Base-by-base conservation (phyloP, 352 stramenopile genomes). In the Pythium aquatile region DNA sequence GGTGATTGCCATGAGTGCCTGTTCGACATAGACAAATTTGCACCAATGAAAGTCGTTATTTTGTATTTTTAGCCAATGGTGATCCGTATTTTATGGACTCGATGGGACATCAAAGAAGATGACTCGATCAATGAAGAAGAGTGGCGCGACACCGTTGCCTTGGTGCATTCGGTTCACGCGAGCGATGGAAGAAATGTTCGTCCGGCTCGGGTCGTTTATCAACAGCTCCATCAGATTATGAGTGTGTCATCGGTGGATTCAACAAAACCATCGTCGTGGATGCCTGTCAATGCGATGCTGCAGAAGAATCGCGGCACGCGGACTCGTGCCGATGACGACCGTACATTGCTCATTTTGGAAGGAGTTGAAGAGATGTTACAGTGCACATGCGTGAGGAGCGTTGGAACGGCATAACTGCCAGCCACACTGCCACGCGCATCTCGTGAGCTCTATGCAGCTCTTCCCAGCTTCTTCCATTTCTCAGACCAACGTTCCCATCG, bases 21-120 rank as follows among this genome's bases (percentile, higher is more conserved):
- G 30, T 62, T 67, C 53, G 61, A 67, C 32, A 35, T 33, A 46
- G 52, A 4, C 8, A 7, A 1, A 35, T 67, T 67, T 58, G 11
- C 1, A 52, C 61, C 42, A 67, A 67, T 67, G 20, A 35, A 24
- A 48, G n/a, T 2, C 10, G 5, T 3, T 61, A 35, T 44, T 14
- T 11, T 2, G 0, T 8, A 5, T 44, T 61, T 58, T 57, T 33
- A 51, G 11, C 53, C 61, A 67, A 67, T 67, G n/a, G 24, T 8
- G 26, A 26, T 14, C 17, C 2, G 16, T 47, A 24, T 2, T 2
- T 47, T 2, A 24, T 14, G 17, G 6, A 26, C 8, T 47, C 17
- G n/a, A 30, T 51, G 2, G 5, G n/a, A 6, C n/a, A n/a, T 13
- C 14, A 9, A n/a, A 48, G 16, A 16, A 24, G 40, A 4, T 48